Conservation (phyloP, 2,329 filamentous ascomycete genomes). For the Colletotrichum lentis region DNA sequence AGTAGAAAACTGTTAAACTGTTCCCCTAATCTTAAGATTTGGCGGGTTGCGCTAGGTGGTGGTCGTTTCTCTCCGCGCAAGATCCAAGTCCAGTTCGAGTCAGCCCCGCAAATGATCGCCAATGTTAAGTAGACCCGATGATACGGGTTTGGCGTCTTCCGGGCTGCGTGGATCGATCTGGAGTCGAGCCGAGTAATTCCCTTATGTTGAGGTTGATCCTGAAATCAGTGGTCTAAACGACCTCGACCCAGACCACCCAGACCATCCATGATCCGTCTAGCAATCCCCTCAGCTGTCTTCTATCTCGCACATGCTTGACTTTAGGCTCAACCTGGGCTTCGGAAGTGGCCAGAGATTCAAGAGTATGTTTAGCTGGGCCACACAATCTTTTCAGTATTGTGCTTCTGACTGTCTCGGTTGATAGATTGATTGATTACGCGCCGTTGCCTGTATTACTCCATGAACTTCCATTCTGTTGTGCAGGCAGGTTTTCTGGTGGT, state of each 20-base stretch:
- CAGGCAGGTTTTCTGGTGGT: too few species aligned
- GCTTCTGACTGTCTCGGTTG: too few species aligned
- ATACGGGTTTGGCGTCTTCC: conserved; percentile 20
- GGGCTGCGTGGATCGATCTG: background rate
- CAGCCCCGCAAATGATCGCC: conserved; percentile 28
- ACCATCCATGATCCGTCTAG: too few species aligned
- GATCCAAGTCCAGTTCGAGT: background rate
- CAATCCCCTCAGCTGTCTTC: background rate
- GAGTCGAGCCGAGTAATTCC: background rate
- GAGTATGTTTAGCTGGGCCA: too few species aligned
- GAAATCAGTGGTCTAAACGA: background rate
- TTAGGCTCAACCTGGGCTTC: too few species aligned
- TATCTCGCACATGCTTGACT: too few species aligned
- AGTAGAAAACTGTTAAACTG: background rate
- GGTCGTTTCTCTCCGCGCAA: background rate
- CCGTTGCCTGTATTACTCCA: too few species aligned
- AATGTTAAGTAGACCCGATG: conserved; percentile 33
- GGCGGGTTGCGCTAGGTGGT: background rate
- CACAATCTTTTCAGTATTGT: too few species aligned
- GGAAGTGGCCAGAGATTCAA: too few species aligned
- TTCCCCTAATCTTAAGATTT: conserved; percentile 31
- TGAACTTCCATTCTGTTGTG: too few species aligned
- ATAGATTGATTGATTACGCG: too few species aligned
- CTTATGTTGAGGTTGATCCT: conserved; percentile 3
- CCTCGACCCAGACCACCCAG: too few species aligned